phyloP scores from a whole-genome alignment of 768 basidiomycete genomes.

The Porphyrellus cyaneotinctus region DNA sequence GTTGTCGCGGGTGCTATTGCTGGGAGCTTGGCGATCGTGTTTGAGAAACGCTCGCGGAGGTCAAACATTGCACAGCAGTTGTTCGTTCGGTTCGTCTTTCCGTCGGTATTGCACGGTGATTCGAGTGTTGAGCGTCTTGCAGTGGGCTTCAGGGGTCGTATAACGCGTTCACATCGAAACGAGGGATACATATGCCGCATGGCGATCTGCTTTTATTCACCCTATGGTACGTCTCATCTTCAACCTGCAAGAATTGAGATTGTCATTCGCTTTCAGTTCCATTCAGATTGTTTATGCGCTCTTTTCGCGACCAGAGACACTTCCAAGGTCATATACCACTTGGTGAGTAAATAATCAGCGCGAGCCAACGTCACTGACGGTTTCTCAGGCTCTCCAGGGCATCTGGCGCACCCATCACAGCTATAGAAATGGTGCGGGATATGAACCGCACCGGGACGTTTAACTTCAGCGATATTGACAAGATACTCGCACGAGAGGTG shows the following conservation, averaged over 20 bases:
- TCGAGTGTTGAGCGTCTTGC: conserved; percentile 1
- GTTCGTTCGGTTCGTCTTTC: conserved; percentile 63
- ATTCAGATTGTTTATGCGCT: conserved; percentile 84
- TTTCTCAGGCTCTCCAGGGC: conserved; percentile 66
- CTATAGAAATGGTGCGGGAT: conserved; percentile 56
- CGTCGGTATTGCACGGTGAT: not conserved
- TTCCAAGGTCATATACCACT: conserved; percentile 67
- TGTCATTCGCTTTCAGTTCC: conserved; percentile 42
- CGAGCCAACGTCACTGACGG: not conserved
- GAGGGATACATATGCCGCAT: conserved; percentile 69
- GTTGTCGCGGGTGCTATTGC: conserved; percentile 74
- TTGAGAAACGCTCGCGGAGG: conserved; percentile 66
- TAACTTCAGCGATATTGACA: conserved; percentile 54
- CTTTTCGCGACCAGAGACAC: conserved; percentile 75
- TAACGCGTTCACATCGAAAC: conserved; percentile 68
- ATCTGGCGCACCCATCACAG: conserved; percentile 55
- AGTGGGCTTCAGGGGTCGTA: conserved; percentile 90
- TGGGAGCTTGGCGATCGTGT: conserved; percentile 69
- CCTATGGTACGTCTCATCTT: conserved; percentile 46
- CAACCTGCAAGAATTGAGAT: not conserved
- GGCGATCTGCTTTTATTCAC: conserved; percentile 82
- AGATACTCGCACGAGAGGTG: conserved; percentile 47
- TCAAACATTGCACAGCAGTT: conserved; percentile 78
- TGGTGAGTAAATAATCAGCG: conserved; percentile 47
- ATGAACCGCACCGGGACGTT: conserved; percentile 57